These are phyloP conservation scores for Tylopilus plumbeoviolaceoides DNA, from an alignment of 768 basidiomycete species.

Conservation along the genomic window DNA sequence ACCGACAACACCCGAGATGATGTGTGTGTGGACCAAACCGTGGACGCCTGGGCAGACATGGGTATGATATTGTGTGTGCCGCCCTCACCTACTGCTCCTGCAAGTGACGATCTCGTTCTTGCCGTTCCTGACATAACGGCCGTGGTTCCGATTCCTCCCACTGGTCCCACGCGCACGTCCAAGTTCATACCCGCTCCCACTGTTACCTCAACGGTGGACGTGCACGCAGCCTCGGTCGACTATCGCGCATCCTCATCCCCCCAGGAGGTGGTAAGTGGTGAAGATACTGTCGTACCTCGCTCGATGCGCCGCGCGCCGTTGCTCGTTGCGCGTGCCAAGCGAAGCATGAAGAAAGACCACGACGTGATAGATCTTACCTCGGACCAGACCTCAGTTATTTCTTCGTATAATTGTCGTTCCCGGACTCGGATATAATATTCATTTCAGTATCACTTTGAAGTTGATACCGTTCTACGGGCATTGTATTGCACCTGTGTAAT, in stretches of 20 bases:
- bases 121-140: neutral
- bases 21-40: neutral
- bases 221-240: neutral
- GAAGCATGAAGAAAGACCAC: conserved; percentile 4
- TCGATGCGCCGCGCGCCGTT: conserved; percentile 11
- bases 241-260: neutral
- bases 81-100: conserved; percentile 9
- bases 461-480: no score
- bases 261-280: neutral
- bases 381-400: conserved; percentile 8
- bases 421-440: neutral
- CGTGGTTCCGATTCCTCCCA: no score
- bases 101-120: neutral
- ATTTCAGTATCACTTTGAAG: neutral
- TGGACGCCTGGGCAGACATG: conserved; percentile 14
- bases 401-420: conserved; percentile 1
- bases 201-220: neutral
- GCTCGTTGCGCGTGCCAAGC: conserved; percentile 21
- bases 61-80: conserved; percentile 27
- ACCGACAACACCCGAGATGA: neutral
- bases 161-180: conserved; percentile 10
- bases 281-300: neutral
- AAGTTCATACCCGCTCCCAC: conserved; percentile 17
- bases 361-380: conserved; percentile 44
- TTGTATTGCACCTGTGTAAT: no score